These are phyloP conservation scores for Solanum medicagineum DNA, from an alignment of 257 asterid species.

Conservation along the genomic window DNA sequence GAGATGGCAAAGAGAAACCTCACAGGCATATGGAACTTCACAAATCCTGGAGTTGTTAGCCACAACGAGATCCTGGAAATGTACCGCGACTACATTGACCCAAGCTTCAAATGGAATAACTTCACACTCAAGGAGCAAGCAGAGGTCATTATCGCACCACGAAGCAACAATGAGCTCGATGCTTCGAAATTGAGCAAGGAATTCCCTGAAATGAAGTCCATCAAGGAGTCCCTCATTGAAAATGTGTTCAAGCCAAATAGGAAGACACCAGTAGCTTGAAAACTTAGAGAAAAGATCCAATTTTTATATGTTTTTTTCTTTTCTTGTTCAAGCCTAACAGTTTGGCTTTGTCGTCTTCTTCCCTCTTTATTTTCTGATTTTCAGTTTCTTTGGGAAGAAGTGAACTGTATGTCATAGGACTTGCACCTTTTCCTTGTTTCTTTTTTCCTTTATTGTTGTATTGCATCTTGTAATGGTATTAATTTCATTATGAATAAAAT, in stretches of 20 bases:
- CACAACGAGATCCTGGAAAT: slow-evolving; percentile 73
- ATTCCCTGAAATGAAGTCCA: slow-evolving; percentile 53
- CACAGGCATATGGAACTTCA: slow-evolving; percentile 75
- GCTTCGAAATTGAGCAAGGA: slow-evolving; percentile 49
- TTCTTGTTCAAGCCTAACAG: neutral
- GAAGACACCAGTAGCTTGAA: slow-evolving; percentile 8
- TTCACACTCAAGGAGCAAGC: slow-evolving; percentile 83
- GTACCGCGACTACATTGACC: slow-evolving; percentile 57
- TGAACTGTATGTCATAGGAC: neutral
- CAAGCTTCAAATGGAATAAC: slow-evolving; percentile 52
- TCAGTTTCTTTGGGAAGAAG: neutral
- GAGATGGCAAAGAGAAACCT: slow-evolving; percentile 84
- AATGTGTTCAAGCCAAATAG: slow-evolving; percentile 65
- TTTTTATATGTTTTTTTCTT: neutral
- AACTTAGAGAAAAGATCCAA: neutral
- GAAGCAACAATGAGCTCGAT: slow-evolving; percentile 77
- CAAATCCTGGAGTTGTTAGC: slow-evolving; percentile 81
- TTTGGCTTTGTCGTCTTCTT: neutral
- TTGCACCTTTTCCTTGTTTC: neutral
- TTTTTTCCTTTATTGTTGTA: neutral
- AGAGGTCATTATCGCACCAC: slow-evolving; percentile 72
- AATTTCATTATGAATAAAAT: slow-evolving; percentile 6
- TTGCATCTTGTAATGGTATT: slow-evolving; percentile 15
- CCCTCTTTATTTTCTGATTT: neutral
- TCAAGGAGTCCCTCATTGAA: slow-evolving; percentile 59